These are phyloP conservation scores for Phaffia tasmanica DNA, from an alignment of 768 basidiomycete species.

Conservation along the genomic window DNA sequence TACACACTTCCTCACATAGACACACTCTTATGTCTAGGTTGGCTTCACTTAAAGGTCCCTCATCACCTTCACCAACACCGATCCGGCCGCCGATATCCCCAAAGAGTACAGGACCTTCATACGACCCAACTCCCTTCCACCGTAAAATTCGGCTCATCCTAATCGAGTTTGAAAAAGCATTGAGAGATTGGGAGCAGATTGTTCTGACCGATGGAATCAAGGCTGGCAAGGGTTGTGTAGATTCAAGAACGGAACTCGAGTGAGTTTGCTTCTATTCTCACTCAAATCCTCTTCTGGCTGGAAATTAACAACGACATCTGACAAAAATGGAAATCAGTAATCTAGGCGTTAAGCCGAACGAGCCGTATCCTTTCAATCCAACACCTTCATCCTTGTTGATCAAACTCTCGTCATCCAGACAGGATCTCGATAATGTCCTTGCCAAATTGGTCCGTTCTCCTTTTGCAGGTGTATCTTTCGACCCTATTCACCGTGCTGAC, in stretches of 20 bases:
- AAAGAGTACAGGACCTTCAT: conserved; percentile 1
- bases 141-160: conserved; percentile 20
- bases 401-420: background rate
- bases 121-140: conserved; percentile 23
- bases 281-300: background rate
- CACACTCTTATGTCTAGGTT: conserved; percentile 18
- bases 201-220: conserved; percentile 19
- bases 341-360: conserved; percentile 1
- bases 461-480: background rate
- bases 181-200: conserved; percentile 24
- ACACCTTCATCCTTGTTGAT: conserved; percentile 11
- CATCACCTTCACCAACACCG: conserved; percentile 15
- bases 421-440: conserved; percentile 6
- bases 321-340: conserved; percentile 15
- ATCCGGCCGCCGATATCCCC: background rate
- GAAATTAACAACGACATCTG: background rate
- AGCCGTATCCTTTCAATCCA: conserved; percentile 16
- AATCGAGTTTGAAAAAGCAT: conserved; percentile 17
- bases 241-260: conserved; percentile 24
- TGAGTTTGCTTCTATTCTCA: conserved; percentile 3
- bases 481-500: background rate
- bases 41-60: conserved; percentile 23
- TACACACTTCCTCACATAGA: background rate
- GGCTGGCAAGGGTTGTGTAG: conserved; percentile 17
- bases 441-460: conserved; percentile 8